Base-by-base conservation (phyloP, 148 eudicot genomes). In the Oxyria digyna region DNA sequence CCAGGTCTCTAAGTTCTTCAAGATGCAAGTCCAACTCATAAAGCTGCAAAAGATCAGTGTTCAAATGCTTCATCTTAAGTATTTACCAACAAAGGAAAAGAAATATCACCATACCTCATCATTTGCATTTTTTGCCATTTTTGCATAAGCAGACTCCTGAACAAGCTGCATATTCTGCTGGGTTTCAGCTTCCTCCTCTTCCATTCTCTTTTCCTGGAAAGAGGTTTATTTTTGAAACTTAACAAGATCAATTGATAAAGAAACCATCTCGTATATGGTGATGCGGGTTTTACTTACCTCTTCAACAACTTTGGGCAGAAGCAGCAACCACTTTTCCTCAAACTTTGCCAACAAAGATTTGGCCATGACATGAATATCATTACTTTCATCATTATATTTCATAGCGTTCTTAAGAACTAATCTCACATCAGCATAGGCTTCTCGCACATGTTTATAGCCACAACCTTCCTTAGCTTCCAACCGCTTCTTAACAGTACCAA, bases 371-470 rank as follows among this genome's bases (percentile, higher is more conserved):
- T 91, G 85, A 43, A 84, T 77, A 76, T 87, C 83, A 76, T 86
- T 80, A 73, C 75, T 84, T 76, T 89, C 92, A 72, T 87, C 96
- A 74, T 91, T 91, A 84, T 91, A 91, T 67, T 84, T 82, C 96
- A 91, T 85, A 9, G 97, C 97, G 67, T 91, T 91, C 67, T 79
- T 69, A 48, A 91, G 87, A 41, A 89, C 80, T 81, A 91, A 73
- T 67, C 87, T 86, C 49, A 89, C 83, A 76, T 91, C 97, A 71
- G 93, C 84, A 80, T 78, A 85, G 67, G 87, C 84, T 64, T 91
- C 96, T n/a, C 86, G 82, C 45, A 91, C 93, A 81, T 89, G 87
- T 72, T 83, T 89, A 75, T 91, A 91, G 42, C 84, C 87, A 77
- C 79, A 62, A 63, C 83, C 85, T 69, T 91, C 93, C 78, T 83